Evolutionary conservation across 2,329 filamentous ascomycete genomes (phyloP).

Genomic region (Aspergillus jensenii): DNA sequence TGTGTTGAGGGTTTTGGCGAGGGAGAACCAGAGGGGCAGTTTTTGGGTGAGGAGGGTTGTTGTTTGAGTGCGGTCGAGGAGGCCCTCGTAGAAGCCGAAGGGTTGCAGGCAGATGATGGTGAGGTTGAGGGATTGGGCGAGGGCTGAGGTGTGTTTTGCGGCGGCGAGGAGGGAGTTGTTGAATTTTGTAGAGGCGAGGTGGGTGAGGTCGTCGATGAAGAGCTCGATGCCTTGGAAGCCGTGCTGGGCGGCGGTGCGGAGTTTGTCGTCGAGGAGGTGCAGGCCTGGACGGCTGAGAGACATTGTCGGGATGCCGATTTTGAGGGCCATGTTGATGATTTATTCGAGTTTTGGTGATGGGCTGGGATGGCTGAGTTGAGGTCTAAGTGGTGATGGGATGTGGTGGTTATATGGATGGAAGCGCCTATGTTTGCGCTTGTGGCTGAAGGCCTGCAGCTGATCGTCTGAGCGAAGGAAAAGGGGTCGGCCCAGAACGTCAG

Average conservation of each 20-base stretch:
- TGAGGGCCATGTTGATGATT: background rate
- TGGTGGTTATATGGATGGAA: background rate
- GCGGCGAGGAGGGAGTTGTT: conserved; percentile 25
- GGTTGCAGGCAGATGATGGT: conserved; percentile 64
- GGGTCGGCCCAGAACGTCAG: too few species aligned
- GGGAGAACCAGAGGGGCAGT: conserved; percentile 67
- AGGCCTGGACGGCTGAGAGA: conserved; percentile 72
- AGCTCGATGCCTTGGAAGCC: conserved; percentile 39
- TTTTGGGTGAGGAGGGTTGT: conserved; percentile 57
- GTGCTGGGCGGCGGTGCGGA: conserved; percentile 61
- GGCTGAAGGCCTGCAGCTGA: too few species aligned
- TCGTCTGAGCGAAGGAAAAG: too few species aligned
- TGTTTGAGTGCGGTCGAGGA: conserved; percentile 62
- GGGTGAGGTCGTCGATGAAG: conserved; percentile 37
- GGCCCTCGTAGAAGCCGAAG: conserved; percentile 75
- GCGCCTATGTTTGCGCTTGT: too few species aligned
- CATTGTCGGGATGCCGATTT: conserved; percentile 70
- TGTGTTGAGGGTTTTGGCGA: conserved; percentile 64
- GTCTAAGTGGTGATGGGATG: background rate
- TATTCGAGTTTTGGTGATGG: too few species aligned
- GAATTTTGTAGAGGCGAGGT: conserved; percentile 27
- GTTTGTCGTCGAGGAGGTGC: conserved; percentile 66
- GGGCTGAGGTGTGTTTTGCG: conserved; percentile 46
- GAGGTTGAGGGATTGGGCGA: conserved; percentile 41
- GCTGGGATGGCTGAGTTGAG: background rate